Evolutionary conservation across 129 eudicot genomes (phyloP), one percentile per base, ranked within the genome.

Genomic region (Apium graveolens): DNA sequence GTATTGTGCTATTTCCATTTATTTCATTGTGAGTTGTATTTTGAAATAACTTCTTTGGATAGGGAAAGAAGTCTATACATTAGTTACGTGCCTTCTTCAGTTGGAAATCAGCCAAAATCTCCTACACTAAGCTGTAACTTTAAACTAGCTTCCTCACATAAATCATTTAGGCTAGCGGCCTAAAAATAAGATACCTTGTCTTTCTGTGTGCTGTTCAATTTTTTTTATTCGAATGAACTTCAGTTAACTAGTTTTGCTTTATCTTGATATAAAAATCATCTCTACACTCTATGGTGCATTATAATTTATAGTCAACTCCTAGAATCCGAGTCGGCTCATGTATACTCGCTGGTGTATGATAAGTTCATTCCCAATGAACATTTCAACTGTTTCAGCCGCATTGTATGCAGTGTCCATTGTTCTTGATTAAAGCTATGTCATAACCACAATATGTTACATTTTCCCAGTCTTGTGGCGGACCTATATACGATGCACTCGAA

Each of bases 401-500:
- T 65, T 12, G 38, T 29, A 65, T 27, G 38, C 70, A 11, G 3
- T 65, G 38, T 65, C 20, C 38, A 65, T 5, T 65, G 38, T 14
- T 65, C 35, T 29, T 31, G 13, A 27, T 11, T 65, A 20, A 26
- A 29, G 38, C 38, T 62, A 62, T 27, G 70, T 65, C 20, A 29
- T 65, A 21, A 65, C 70, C 21, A 13, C 38, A 65, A 12, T 65
- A 26, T 65, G 70, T 65, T 65, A 29, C 21, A 65, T 21, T 27
- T 65, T 65, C 70, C 38, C 14, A 26, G 70, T 29, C 12, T 65
- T 31, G 9, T 18, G 29, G 35, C 7, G 39, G 70, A 29, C 70
- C 8, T 65, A 27, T 62, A 31, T 70, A 85, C 53, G 69, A 83
- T 87, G 91, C 88, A 80, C 69, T 70, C 87, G 72, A 81, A 82